A percentile compares a stretch with the other conserved stretches of the same genome.
phyloP scores from a whole-genome alignment of 2,329 filamentous ascomycete genomes.

The Diaporthe sp. region DNA sequence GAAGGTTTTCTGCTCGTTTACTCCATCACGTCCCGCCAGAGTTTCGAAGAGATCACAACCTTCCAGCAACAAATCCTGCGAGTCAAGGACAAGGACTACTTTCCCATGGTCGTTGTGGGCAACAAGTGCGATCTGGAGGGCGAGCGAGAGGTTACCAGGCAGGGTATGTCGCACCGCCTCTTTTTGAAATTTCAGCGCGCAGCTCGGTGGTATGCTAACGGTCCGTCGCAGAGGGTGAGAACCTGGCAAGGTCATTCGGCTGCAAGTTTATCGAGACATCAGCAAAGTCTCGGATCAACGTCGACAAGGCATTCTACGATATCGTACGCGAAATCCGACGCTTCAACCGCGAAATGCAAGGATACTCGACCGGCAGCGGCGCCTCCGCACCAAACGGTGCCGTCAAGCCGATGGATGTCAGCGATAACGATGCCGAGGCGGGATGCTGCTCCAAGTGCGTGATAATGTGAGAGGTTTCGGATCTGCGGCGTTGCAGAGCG shows the following conservation, averaged over 20 bases:
- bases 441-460: slow-evolving; percentile 90
- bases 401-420: slow-evolving; percentile 83
- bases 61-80: slow-evolving; percentile 99
- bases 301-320: slow-evolving; percentile 98
- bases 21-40: slow-evolving; percentile 97
- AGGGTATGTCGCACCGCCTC: slow-evolving; percentile 74
- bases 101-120: slow-evolving; percentile 98
- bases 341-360: slow-evolving; percentile 98
- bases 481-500: slow-evolving; percentile 18
- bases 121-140: slow-evolving; percentile 99
- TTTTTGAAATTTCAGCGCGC: slow-evolving; percentile 26
- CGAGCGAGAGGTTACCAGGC: slow-evolving; percentile 90
- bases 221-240: slow-evolving; percentile 81
- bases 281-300: slow-evolving; percentile 97
- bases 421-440: slow-evolving; percentile 74
- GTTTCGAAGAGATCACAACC: slow-evolving; percentile 97
- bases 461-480: slow-evolving; percentile 79
- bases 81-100: slow-evolving; percentile 99
- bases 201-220: slow-evolving; percentile 35
- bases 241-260: slow-evolving; percentile 86
- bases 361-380: slow-evolving; percentile 80
- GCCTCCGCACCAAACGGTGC: slow-evolving; percentile 73
- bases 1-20: slow-evolving; percentile 98
- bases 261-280: slow-evolving; percentile 99
- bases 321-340: slow-evolving; percentile 97